Conservation (phyloP, 768 basidiomycete species). For the Jaapia argillacea region DNA sequence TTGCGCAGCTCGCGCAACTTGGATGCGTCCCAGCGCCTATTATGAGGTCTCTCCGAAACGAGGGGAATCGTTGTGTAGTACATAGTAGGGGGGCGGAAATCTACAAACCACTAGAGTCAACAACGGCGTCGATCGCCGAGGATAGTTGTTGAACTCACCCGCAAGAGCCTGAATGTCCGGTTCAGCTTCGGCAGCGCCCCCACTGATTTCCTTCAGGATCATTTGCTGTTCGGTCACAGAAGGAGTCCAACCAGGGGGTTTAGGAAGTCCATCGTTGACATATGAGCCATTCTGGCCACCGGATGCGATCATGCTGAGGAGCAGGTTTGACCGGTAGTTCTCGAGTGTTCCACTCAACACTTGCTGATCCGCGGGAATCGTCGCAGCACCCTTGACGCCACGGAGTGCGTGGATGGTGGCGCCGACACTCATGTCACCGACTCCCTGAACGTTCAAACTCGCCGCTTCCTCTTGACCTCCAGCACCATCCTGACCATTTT, state of each 20-base stretch:
- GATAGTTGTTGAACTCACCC: conserved; percentile 51
- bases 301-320: conserved; percentile 80
- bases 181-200: conserved; percentile 68
- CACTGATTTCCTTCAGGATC: conserved; percentile 89
- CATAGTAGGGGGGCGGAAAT: conserved; percentile 86
- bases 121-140: not conserved
- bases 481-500: conserved; percentile 62
- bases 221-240: conserved; percentile 92
- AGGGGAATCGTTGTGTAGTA: conserved; percentile 95
- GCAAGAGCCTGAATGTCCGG: conserved; percentile 77
- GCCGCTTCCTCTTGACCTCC: conserved; percentile 52
- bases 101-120: conserved; percentile 27
- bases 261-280: conserved; percentile 44
- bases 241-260: conserved; percentile 57
- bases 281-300: conserved; percentile 54
- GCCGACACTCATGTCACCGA: conserved; percentile 79
- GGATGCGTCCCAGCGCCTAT: conserved; percentile 88
- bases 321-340: conserved; percentile 88
- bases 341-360: conserved; percentile 86
- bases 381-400: conserved; percentile 84
- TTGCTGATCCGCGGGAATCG: conserved; percentile 89
- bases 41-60: conserved; percentile 76
- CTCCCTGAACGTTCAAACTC: conserved; percentile 64
- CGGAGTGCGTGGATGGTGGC: conserved; percentile 83
- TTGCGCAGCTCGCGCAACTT: conserved; percentile 92